phyloP scores from a whole-genome alignment of 2,329 filamentous ascomycete species.

The Plectosphaerella cucumerina region DNA sequence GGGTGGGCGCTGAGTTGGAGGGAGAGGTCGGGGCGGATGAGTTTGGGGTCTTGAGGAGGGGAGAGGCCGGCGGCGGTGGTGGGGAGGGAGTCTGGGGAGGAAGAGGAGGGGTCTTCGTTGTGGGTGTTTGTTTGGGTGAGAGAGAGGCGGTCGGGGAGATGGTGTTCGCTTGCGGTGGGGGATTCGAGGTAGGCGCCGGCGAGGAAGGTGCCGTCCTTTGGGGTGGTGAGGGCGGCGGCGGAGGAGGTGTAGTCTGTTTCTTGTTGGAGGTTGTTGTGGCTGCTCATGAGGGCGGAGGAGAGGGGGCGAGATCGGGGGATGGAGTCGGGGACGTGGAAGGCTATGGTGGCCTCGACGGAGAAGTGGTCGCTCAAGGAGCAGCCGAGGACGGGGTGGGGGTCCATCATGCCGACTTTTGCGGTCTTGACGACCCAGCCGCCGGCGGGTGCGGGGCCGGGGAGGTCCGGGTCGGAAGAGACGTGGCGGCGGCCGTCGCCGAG shows the following conservation, averaged over 20 bases:
- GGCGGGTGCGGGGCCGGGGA: conserved; percentile 22
- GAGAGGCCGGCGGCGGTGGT: conserved; percentile 12
- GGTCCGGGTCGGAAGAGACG: conserved; percentile 18
- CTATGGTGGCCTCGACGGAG: conserved; percentile 77
- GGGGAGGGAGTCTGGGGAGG: conserved; percentile 13
- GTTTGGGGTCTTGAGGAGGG: neutral
- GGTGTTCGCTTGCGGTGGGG: conserved; percentile 24
- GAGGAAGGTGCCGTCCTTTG: conserved; percentile 14
- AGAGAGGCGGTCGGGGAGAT: neutral
- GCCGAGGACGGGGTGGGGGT: conserved; percentile 72
- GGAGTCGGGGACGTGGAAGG: conserved; percentile 34
- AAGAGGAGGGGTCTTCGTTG: conserved; percentile 9
- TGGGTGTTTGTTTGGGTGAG: conserved; percentile 1
- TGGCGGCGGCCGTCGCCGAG: conserved; percentile 47
- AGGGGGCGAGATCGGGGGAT: conserved; percentile 13
- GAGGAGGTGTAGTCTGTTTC: conserved; percentile 5
- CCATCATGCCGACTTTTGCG: conserved; percentile 72
- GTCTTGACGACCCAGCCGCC: conserved; percentile 64
- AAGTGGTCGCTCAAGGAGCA: conserved; percentile 96
- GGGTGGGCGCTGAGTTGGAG: conserved; percentile 23
- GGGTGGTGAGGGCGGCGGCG: conserved; percentile 4
- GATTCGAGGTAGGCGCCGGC: conserved; percentile 33
- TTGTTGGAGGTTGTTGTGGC: conserved; percentile 6
- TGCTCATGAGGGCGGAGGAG: conserved; percentile 17
- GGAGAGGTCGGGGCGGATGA: conserved; percentile 17